Percentiles rank a stretch among this genome's conserved stretches.
Evolutionary conservation across 345 rosid genomes (phyloP).

Genomic region (Barbarea vulgaris): DNA sequence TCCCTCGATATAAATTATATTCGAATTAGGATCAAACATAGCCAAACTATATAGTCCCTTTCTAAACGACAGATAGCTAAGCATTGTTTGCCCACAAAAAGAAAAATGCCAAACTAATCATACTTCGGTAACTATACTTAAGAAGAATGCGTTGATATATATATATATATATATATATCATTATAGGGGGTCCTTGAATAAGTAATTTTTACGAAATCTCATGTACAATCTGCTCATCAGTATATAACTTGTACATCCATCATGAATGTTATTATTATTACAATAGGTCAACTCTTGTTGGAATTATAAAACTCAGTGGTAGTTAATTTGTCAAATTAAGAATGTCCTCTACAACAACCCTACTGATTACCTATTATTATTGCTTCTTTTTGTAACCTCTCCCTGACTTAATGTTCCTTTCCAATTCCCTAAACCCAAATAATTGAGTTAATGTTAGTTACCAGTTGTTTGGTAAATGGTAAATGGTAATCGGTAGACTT

Average conservation of each 20-base stretch:
- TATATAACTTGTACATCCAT: slow-evolving; percentile 10
- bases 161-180: not conserved
- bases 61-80: not conserved
- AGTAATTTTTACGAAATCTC: slow-evolving; percentile 20
- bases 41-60: not conserved
- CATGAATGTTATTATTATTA: slow-evolving; percentile 29
- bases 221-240: slow-evolving; percentile 6
- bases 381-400: slow-evolving; percentile 35
- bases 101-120: not conserved
- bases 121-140: not conserved
- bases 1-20: not conserved
- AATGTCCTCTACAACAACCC: slow-evolving; percentile 36
- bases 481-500: not conserved
- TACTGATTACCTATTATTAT: slow-evolving; percentile 30
- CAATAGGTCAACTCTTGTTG: slow-evolving; percentile 35
- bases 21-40: not conserved
- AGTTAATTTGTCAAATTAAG: slow-evolving; percentile 37
- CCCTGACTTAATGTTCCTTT: slow-evolving; percentile 22
- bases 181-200: slow-evolving; percentile 20
- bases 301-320: slow-evolving; percentile 16
- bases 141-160: not conserved
- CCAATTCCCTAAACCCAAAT: slow-evolving; percentile 1
- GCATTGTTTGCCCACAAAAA: not conserved
- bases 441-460: not conserved
- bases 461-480: not conserved